Conservation (phyloP, 1,284 basidiomycete genomes). For the Cryptococcus neoformans region DNA sequence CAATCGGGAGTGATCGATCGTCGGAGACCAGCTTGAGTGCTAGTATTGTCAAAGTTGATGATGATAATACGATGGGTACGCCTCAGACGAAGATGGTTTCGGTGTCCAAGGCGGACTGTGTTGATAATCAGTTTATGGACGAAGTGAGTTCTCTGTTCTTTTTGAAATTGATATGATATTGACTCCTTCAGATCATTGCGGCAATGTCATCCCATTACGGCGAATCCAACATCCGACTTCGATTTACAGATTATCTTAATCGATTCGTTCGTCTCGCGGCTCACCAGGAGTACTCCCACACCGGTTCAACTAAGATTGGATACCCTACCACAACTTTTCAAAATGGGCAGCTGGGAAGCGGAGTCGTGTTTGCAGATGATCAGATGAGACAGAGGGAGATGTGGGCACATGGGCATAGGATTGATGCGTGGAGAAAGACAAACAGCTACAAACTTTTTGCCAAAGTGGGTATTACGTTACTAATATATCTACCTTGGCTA, state of each 20-base stretch:
- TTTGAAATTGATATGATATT: not conserved
- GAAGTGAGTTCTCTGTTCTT: conserved; percentile 59
- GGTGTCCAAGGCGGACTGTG: conserved; percentile 59
- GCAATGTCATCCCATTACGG: conserved; percentile 73
- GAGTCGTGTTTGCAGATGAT: conserved; percentile 67
- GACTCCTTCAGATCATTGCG: conserved; percentile 57
- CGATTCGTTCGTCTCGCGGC: conserved; percentile 73
- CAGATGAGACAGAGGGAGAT: conserved; percentile 60
- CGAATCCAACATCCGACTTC: conserved; percentile 70
- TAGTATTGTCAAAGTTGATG: conserved; percentile 24
- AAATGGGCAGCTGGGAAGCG: conserved; percentile 59
- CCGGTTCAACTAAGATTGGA: conserved; percentile 64
- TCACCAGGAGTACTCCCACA: conserved; percentile 70
- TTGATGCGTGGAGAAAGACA: conserved; percentile 75
- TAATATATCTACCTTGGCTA: not conserved
- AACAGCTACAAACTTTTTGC: conserved; percentile 62
- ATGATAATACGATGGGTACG: conserved; percentile 8
- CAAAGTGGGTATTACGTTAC: conserved; percentile 51
- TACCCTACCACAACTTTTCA: conserved; percentile 50
- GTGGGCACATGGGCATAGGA: conserved; percentile 63
- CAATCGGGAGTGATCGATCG: conserved; percentile 17
- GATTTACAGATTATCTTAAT: conserved; percentile 70
- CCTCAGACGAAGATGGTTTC: conserved; percentile 22
- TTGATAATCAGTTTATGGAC: conserved; percentile 84
- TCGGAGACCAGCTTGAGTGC: conserved; percentile 26